These are phyloP conservation scores for Parathielavia appendiculata DNA, from an alignment of 495 filamentous ascomycete species.

Conservation along the genomic window DNA sequence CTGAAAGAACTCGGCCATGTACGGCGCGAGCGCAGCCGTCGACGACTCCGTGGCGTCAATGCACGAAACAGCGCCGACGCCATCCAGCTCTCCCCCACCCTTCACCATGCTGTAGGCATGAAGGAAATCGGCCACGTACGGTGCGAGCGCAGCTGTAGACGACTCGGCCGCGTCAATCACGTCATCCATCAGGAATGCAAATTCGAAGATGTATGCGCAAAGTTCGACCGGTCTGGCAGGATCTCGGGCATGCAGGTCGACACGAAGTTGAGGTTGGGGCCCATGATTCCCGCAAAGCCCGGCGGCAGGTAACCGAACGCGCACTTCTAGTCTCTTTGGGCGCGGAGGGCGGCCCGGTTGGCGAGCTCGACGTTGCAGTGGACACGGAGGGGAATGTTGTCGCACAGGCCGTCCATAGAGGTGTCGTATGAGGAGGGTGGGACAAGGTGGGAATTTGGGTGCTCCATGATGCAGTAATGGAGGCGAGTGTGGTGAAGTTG, in stretches of 20 bases:
- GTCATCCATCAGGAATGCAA: neutral
- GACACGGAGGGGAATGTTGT: slow-evolving; percentile 1
- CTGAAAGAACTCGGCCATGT: neutral
- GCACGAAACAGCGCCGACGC: no score
- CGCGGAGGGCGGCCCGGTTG: slow-evolving; percentile 12
- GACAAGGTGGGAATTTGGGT: neutral
- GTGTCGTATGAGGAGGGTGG: slow-evolving; percentile 4
- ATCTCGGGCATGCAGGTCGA: neutral
- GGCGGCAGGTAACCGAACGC: neutral
- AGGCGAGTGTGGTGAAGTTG: no score
- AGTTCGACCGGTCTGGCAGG: slow-evolving; percentile 10
- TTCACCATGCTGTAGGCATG: neutral
- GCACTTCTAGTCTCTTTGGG: slow-evolving; percentile 14
- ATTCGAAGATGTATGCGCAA: slow-evolving; percentile 3
- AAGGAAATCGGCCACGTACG: neutral
- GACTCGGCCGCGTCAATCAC: neutral
- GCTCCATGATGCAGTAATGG: neutral
- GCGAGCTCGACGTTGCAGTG: slow-evolving; percentile 1
- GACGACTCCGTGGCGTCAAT: neutral
- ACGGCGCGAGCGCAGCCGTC: neutral
- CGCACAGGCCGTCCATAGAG: neutral
- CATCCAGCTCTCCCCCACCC: neutral
- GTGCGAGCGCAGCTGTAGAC: neutral
- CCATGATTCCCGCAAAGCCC: neutral
- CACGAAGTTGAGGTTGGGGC: slow-evolving; percentile 1